Percentiles rank a stretch among this genome's conserved stretches.
These are phyloP conservation scores for Pichia manshurica DNA, from an alignment of 805 yeast species.

Conservation along the genomic window DNA sequence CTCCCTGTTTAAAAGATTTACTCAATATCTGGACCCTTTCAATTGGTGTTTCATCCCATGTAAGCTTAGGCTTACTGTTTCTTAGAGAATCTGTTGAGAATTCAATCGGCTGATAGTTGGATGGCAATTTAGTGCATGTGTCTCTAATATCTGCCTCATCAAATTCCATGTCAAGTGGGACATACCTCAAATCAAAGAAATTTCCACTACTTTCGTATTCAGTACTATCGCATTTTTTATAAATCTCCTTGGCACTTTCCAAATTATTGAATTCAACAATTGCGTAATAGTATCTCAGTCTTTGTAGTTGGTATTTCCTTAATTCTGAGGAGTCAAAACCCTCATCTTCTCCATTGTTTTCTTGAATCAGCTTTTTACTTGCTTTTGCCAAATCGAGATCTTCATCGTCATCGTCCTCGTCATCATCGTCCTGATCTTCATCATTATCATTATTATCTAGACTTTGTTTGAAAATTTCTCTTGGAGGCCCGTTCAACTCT, in stretches of 20 bases:
- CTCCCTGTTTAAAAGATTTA: constrained; percentile 81
- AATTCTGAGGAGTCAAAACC: constrained; percentile 71
- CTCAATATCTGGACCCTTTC: constrained; percentile 74
- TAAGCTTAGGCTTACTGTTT: constrained; percentile 90
- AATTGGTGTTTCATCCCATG: constrained; percentile 98
- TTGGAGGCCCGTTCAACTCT: constrained; percentile 89
- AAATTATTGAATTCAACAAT: constrained; percentile 77
- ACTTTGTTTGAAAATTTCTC: constrained; percentile 60
- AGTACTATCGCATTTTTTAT: constrained; percentile 86
- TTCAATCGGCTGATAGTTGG: constrained; percentile 66
- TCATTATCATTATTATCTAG: constrained; percentile 31
- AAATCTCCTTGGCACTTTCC: constrained; percentile 65
- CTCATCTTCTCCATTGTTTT: constrained; percentile 77
- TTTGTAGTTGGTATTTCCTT: constrained; percentile 86
- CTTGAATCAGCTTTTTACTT: constrained; percentile 57
- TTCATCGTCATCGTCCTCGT: constrained; percentile 40
- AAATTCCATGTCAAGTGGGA: constrained; percentile 90
- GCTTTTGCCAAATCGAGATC: constrained; percentile 48
- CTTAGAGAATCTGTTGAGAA: constrained; percentile 95
- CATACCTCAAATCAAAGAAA: constrained; percentile 83
- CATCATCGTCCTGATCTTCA: constrained; percentile 36
- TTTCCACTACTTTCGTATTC: constrained; percentile 96
- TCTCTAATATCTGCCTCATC: constrained; percentile 68
- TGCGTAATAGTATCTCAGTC: constrained; percentile 90
- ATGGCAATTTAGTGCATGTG: constrained; percentile 63